Evolutionary conservation across 305 asterid species (phyloP), one percentile per base, ranked within the genome.

Genomic region (Fraxinus albicans): DNA sequence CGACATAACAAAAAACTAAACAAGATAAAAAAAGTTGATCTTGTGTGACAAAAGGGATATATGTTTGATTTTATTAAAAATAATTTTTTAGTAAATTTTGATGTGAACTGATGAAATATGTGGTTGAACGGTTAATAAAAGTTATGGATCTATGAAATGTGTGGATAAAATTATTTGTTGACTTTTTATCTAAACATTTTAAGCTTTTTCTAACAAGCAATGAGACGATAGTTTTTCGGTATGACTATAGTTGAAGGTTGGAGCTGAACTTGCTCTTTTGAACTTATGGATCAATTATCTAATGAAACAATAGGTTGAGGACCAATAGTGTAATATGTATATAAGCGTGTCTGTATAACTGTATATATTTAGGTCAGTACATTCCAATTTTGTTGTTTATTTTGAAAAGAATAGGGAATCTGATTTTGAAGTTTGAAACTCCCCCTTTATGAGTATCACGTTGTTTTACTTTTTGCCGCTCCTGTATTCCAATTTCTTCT

Each of bases 281-380:
- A 65, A 65, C 35, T 65, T 65, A 3, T 9, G n/a, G 21, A 34
- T 33, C 23, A 31, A 70, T 12, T 70, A 2, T 9, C 44, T 13
- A 69, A 27, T 12, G 38, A 25, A 70, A 70, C 5, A 31, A 70
- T 15, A 70, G 76, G 8, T 70, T 15, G 12, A 33, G 23, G 76
- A 70, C 23, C 42, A 70, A 13, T 15, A 33, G 9, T 29, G 40
- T 1, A 5, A 1, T 70, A 29, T 4, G 21, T 27, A 29, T 27
- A 67, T 7, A 27, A 4, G 19, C 7, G 21, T 0, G 76, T 6
- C 4, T 19, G 4, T 29, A 12, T 1, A 12, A 7, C 80, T 77
- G 79, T n/a, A n/a, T 73, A 35, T 75, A 53, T 84, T 55, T 83
- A 80, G 86, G 91, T 86, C 86, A 90, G 88, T 79, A 77, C 90